These are phyloP conservation scores for Dactylorhiza incarnata DNA, from an alignment of 106 monocot species.

Conservation along the genomic window DNA sequence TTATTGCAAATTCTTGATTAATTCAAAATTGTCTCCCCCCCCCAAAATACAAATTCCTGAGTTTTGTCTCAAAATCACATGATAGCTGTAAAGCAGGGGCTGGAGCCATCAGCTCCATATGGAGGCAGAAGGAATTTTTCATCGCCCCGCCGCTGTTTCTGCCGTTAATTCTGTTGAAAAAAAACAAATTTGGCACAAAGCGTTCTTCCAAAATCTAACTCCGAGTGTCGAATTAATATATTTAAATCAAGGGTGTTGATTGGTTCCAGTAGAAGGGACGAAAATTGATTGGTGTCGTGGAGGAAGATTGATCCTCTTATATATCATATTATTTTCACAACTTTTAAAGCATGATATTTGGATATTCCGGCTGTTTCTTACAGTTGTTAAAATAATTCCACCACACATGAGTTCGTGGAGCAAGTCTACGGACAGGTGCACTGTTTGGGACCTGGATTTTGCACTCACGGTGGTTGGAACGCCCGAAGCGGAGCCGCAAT, in stretches of 20 bases:
- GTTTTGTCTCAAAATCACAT: too few species aligned
- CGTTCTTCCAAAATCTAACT: background rate
- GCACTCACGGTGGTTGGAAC: too few species aligned
- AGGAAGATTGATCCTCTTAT: background rate
- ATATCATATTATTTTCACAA: background rate
- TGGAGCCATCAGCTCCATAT: background rate
- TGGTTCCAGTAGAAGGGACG: background rate
- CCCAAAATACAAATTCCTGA: too few species aligned
- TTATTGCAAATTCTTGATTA: too few species aligned
- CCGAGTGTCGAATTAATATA: background rate
- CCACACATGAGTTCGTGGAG: too few species aligned
- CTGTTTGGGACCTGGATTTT: too few species aligned
- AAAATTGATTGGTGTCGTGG: background rate
- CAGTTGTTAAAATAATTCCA: too few species aligned
- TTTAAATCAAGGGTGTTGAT: background rate
- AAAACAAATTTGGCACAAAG: background rate
- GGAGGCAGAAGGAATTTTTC: background rate
- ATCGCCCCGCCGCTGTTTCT: background rate
- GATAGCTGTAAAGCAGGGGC: background rate
- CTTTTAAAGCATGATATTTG: background rate
- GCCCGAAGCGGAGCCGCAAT: too few species aligned
- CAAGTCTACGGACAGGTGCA: too few species aligned
- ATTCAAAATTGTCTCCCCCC: too few species aligned
- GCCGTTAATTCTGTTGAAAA: background rate
- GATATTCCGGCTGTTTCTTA: too few species aligned